Evolutionary conservation across 2,329 filamentous ascomycete genomes (phyloP).

Genomic region (Plectosphaerella sp.): DNA sequence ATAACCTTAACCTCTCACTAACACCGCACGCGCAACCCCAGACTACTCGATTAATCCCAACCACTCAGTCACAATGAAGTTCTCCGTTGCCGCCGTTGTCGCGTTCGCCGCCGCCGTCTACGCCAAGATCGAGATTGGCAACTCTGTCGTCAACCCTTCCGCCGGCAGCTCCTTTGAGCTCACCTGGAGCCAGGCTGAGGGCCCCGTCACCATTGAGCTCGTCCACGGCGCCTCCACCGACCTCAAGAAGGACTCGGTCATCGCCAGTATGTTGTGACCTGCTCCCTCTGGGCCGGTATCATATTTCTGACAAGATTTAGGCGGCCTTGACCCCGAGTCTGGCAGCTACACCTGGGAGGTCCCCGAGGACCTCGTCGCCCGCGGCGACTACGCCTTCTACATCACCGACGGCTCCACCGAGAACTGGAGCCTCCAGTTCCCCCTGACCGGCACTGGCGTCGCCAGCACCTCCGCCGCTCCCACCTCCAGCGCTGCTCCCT

Average conservation of each 20-base stretch:
- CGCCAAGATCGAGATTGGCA: slow-evolving; percentile 23
- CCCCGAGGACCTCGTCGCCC: slow-evolving; percentile 23
- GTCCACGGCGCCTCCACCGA: slow-evolving; percentile 29
- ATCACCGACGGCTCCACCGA: slow-evolving; percentile 31
- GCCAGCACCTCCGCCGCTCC: slow-evolving; percentile 11
- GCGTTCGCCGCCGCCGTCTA: slow-evolving; percentile 22
- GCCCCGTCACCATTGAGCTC: slow-evolving; percentile 37
- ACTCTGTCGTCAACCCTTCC: slow-evolving; percentile 26
- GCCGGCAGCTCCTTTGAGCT: slow-evolving; percentile 37
- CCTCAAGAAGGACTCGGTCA: slow-evolving; percentile 27
- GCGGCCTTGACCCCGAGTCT: slow-evolving; percentile 17
- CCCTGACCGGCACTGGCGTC: slow-evolving; percentile 20
- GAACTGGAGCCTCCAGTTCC: slow-evolving; percentile 42
- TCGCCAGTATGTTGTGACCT: slow-evolving; percentile 28
- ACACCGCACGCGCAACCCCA: slow-evolving; percentile 7
- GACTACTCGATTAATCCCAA: slow-evolving; percentile 6
- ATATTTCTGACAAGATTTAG: slow-evolving; percentile 15
- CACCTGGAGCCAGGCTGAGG: slow-evolving; percentile 33
- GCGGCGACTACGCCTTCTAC: slow-evolving; percentile 40
- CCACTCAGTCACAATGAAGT: slow-evolving; percentile 25
- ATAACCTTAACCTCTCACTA: slow-evolving; percentile 4
- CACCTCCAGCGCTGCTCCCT: slow-evolving; percentile 6
- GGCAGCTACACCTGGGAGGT: slow-evolving; percentile 35
- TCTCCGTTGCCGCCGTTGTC: slow-evolving; percentile 20
- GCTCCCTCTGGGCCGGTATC: neutral